A percentile compares a stretch with the other conserved stretches of the same genome.
Evolutionary conservation across 768 basidiomycete genomes (phyloP).

Genomic region (Kwoniella europaea): DNA sequence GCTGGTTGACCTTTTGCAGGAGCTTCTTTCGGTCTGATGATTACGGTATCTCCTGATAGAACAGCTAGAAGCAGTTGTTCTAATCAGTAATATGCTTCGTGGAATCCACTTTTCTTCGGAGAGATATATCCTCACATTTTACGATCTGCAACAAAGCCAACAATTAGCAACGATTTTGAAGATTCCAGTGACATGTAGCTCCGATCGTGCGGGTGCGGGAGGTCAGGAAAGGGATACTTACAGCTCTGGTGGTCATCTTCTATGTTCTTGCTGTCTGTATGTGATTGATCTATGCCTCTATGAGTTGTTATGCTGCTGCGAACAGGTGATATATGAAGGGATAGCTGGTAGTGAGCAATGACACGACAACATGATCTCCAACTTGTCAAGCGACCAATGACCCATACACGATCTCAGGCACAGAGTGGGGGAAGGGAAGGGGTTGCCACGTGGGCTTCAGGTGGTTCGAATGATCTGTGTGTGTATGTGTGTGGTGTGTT

Average conservation of each 20-base stretch:
- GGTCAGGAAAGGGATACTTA: constrained; percentile 25
- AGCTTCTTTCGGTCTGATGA: constrained; percentile 70
- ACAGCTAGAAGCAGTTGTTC: constrained; percentile 63
- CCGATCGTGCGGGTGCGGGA: neutral
- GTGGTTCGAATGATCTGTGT: neutral
- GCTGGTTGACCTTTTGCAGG: constrained; percentile 80
- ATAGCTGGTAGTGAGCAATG: neutral
- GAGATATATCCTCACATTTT: constrained; percentile 41
- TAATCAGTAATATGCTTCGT: too few relatives aligned
- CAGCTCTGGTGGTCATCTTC: constrained; percentile 50
- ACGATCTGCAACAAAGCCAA: constrained; percentile 37
- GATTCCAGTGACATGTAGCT: neutral
- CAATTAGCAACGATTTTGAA: constrained; percentile 10
- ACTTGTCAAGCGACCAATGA: neutral
- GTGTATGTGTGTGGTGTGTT: neutral
- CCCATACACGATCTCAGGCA: neutral
- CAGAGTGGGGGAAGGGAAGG: neutral
- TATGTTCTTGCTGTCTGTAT: neutral
- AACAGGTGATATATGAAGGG: neutral
- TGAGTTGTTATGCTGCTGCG: neutral
- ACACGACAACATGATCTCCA: neutral
- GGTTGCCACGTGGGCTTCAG: neutral
- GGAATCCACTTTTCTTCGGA: too few relatives aligned
- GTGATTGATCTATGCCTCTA: neutral
- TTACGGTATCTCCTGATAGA: constrained; percentile 85